Evolutionary conservation across 202 grass and related monocot genomes (phyloP).

Genomic region (Panicum hallii): DNA sequence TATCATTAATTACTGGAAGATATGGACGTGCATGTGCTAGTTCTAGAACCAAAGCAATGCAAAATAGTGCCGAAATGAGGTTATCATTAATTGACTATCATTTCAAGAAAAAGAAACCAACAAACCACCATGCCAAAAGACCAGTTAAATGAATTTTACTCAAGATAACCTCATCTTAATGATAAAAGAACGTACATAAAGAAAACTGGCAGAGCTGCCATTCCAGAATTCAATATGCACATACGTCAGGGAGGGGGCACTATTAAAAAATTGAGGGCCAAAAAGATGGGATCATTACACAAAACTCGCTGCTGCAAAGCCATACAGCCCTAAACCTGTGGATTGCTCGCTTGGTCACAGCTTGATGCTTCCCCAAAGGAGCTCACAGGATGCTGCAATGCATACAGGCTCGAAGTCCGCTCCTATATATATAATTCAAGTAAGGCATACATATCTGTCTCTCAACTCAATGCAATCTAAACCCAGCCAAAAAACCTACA

Average conservation of each 20-base stretch:
- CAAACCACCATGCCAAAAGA: too few species aligned
- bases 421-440: slow-evolving; percentile 16
- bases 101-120: too few species aligned
- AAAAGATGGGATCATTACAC: neutral
- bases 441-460: neutral
- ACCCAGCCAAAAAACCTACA: slow-evolving; percentile 11
- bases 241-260: neutral
- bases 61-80: too few species aligned
- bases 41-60: too few species aligned
- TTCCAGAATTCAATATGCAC: too few species aligned
- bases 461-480: slow-evolving; percentile 13
- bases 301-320: neutral
- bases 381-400: slow-evolving; percentile 9
- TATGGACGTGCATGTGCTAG: too few species aligned
- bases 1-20: too few species aligned
- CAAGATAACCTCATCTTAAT: too few species aligned
- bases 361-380: slow-evolving; percentile 2
- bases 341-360: slow-evolving; percentile 14
- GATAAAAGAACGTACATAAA: too few species aligned
- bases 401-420: neutral
- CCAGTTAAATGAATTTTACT: too few species aligned
- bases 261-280: neutral
- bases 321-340: neutral
- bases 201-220: too few species aligned
- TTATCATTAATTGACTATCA: too few species aligned